Evolutionary conservation across 116 monocot genomes (phyloP), one percentile per base, ranked within the genome.

Genomic region (Zostera marina): DNA sequence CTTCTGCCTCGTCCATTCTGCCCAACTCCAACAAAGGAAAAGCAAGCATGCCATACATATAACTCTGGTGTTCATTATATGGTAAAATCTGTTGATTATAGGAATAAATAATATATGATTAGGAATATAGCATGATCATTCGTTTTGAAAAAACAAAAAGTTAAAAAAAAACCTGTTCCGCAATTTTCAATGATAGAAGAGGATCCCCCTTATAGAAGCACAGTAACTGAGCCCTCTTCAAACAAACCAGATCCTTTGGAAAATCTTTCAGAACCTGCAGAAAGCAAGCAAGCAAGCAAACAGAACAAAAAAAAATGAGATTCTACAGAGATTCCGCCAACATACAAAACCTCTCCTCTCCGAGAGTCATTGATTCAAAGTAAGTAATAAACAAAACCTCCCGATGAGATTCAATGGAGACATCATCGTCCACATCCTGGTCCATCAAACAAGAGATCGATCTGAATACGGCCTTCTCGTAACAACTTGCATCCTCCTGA

Each of bases 1-100:
- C 70, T 68, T 85, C 77, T 46, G 91, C 91, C 38, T 91, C 91
- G 49, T 43, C 53, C 82, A 86, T 91, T 58, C 80, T 77, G 22
- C 86, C 91, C 65, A 91, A 70, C 58, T 91, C 91, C 54, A 91
- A 48, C 20, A 91, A 66, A 59, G 82, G 77, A 77, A 91, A 91
- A 19, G 91, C 70, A 66, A 77, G 80, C 91, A 91, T 76, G 8
- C 91, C 91, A 73, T 85, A 76, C 11, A 91, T 69, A 41, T 76
- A 91, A 63, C 59, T 74, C 62, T 75, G 63, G 48, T 76, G 55
- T 62, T 72, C 47, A 60, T 91, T 91, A 22, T 75, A 41, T 40
- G 77, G 70, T 22, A 91, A 66, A 45, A 76, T 82, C 86, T 91
- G 62, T 54, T 68, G n/a, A n/a, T n/a, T 25, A 62, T 39, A 17